Conservation (phyloP, 2,329 filamentous ascomycete species). For the Chrysoporthe puriensis region DNA sequence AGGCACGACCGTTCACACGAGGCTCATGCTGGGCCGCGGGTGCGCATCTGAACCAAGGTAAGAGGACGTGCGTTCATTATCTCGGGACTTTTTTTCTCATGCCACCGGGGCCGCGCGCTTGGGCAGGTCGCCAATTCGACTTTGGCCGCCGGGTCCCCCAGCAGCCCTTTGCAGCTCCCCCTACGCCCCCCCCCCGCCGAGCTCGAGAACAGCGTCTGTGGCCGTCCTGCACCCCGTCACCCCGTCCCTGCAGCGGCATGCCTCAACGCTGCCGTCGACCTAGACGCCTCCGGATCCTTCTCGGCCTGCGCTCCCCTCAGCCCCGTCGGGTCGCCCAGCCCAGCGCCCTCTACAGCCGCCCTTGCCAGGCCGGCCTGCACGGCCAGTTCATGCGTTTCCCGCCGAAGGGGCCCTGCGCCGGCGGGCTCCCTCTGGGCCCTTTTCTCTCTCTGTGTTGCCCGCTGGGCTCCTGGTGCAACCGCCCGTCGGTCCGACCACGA, state of each 20-base stretch:
- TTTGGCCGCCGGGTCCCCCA: conserved; percentile 4
- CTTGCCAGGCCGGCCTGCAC: conserved; percentile 12
- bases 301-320: conserved; percentile 18
- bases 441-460: conserved; percentile 16
- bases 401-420: background rate
- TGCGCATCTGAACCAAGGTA: conserved; percentile 10
- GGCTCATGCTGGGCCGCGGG: conserved; percentile 1
- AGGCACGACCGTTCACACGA: conserved; percentile 4
- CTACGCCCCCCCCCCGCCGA: background rate
- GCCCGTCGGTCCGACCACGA: conserved; percentile 24
- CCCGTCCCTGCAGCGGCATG: conserved; percentile 33
- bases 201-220: conserved; percentile 21
- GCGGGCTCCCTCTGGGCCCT: conserved; percentile 7
- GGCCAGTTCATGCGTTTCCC: conserved; percentile 1
- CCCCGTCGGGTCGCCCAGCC: conserved; percentile 13
- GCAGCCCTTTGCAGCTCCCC: conserved; percentile 15
- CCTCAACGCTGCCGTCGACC: conserved; percentile 28
- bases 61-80: conserved; percentile 14
- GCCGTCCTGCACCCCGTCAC: conserved; percentile 27
- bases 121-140: conserved; percentile 1
- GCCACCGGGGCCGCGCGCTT: conserved; percentile 17
- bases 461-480: conserved; percentile 21
- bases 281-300: conserved; percentile 31
- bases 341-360: conserved; percentile 6
- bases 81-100: conserved; percentile 5